Base-by-base conservation (phyloP, 768 basidiomycete species). In the Auriscalpium vulgare region DNA sequence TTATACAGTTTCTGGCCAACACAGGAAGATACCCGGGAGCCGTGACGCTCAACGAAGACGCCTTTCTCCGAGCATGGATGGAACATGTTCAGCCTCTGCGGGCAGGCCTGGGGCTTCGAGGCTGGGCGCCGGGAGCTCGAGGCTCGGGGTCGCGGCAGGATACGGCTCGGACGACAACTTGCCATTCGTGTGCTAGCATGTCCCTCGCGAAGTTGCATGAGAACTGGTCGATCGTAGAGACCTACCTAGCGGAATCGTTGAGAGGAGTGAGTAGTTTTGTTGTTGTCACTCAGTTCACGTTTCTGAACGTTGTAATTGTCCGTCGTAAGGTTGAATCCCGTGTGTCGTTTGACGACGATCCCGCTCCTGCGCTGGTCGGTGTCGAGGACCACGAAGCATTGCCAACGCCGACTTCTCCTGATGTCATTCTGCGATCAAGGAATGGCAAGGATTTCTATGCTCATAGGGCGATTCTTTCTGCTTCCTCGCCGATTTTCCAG, bases 401-500 rank as follows among this genome's bases (percentile, higher is more conserved):
- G 29, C 4, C 29, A 29, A 29, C 29, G 29, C 29, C n/a, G 14
- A 14, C 51, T 13, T 45, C 52, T 34, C 58, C 53, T 8, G 60
- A 61, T 21, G 16, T 61, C n/a, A 40, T 53, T 11, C n/a, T 61
- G 35, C 53, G 47, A 5, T 51, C 58, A 10, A 29, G 21, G 3
- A 60, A 62, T 47, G 16, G 34, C 44, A 43, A 55, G 10, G 36
- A 57, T 14, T 62, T 64, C 47, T 37, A 47, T 11, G 63, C 60
- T 40, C 54, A 55, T 49, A 50, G 34, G 19, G 45, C 45, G n/a
- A 53, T 62, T 45, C 54, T 64, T 19, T n/a, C 50, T 16, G 34
- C 38, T n/a, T 56, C 59, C 10, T 64, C 63, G 10, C 37, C 56
- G 3, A 47, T 62, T 34, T 64, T 64, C 50, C 50, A 48, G 37